These are phyloP conservation scores for Calonectria henricotiae DNA, from an alignment of 2,329 filamentous ascomycete genomes.

Conservation along the genomic window DNA sequence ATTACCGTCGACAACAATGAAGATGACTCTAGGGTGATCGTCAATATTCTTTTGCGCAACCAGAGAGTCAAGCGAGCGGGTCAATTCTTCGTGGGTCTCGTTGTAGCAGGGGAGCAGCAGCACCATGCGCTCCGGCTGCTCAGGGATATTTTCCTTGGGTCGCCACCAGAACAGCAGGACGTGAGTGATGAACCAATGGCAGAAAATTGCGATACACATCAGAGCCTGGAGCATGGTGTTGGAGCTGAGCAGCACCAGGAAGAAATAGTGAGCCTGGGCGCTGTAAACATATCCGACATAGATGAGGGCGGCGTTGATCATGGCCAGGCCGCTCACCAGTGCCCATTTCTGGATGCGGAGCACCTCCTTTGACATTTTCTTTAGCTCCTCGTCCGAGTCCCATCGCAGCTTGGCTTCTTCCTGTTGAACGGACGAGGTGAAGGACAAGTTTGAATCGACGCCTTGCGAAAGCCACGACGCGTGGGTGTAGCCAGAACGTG, in stretches of 20 bases:
- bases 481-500: conserved; percentile 54
- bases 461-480: conserved; percentile 56
- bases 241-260: conserved; percentile 65
- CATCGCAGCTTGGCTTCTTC: conserved; percentile 61
- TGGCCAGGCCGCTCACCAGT: conserved; percentile 57
- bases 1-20: conserved; percentile 67
- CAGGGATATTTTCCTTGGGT: conserved; percentile 57
- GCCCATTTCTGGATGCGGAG: conserved; percentile 61
- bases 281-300: conserved; percentile 57
- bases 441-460: conserved; percentile 57
- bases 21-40: conserved; percentile 61
- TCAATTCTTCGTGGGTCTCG: conserved; percentile 64
- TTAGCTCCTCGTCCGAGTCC: conserved; percentile 61
- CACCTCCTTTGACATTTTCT: conserved; percentile 58
- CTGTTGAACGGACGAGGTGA: conserved; percentile 57
- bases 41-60: conserved; percentile 63
- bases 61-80: conserved; percentile 64
- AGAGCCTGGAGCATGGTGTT: conserved; percentile 63
- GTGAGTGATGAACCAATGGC: conserved; percentile 54
- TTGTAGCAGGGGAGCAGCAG: conserved; percentile 68
- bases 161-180: conserved; percentile 53
- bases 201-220: conserved; percentile 61
- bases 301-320: conserved; percentile 59
- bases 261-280: conserved; percentile 62
- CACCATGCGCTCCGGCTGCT: conserved; percentile 63